Base-by-base conservation (phyloP, 768 basidiomycete species). In the Galerina sulciceps region DNA sequence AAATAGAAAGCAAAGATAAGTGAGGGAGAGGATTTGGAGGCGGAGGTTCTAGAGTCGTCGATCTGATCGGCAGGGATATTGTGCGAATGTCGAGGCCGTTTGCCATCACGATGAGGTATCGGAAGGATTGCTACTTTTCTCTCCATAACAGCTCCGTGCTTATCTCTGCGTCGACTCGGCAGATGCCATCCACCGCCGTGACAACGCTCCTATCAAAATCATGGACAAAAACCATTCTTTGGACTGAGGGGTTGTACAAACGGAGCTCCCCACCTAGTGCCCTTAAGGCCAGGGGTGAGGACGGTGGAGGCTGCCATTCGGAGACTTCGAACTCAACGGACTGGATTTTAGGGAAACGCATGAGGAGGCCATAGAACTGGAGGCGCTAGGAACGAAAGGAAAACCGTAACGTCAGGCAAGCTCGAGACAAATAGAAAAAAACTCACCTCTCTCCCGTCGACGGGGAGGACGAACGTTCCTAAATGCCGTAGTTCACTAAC, bases 281-380 rank as follows among this genome's bases (percentile, higher is more conserved):
- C 18, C 85, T 81, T 41, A 87, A 69, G 3, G 86, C 87, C 6
- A 80, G 69, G 2, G 79, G 75, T 31, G 82, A 73, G 13, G 76
- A 69, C 9, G 85, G 88, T 8, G 81, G 69, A 9, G 88, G 88
- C 4, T 79, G 77, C 88, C 88, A 90, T 49, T 84, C 81, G 17
- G 84, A 83, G 23, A 89, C 76, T 41, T 89, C 88, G 6, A 89
- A 73, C 63, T 89, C 88, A 47, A 86, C 66, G 61, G 82, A 85
- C 59, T 79, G 75, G 11, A 89, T 75, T 11, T 68, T 73, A 1
- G 74, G 75, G 22, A 89, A 74, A 23, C 74, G 80, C 76, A 84
- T 83, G 56, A 89, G 75, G 26, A 82, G 71, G 4, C 81, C 84
- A 60, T 89, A 89, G 67, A 89, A 85, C 34, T 74, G 72, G 38